Percentiles rank a stretch among this genome's conserved stretches.
Conservation (phyloP, 2,329 filamentous ascomycete genomes). For the Aureobasidium sp. region DNA sequence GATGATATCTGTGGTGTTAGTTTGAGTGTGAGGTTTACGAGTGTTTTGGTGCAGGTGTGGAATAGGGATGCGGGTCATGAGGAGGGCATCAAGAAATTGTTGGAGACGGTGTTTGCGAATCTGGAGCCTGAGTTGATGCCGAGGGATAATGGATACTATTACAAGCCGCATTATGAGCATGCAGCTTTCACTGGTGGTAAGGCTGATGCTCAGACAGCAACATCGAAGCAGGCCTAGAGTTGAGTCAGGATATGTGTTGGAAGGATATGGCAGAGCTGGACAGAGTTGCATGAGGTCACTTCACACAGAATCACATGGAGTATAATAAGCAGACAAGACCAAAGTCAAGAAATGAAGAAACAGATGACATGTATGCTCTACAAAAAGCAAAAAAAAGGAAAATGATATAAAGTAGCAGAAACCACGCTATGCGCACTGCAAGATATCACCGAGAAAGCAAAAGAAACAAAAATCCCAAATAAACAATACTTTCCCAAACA, state of each 20-base stretch:
- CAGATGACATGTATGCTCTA: constrained; percentile 20
- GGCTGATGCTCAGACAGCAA: background rate
- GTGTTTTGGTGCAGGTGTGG: constrained; percentile 91
- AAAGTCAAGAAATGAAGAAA: background rate
- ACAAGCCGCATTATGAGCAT: constrained; percentile 91
- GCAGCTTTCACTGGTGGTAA: constrained; percentile 61
- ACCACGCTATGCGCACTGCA: constrained; percentile 25
- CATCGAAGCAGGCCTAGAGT: background rate
- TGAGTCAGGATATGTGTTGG: background rate
- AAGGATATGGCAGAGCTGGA: background rate
- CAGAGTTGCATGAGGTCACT: background rate
- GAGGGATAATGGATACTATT: constrained; percentile 69
- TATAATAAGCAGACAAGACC: background rate
- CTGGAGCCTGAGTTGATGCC: constrained; percentile 78
- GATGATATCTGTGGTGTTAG: constrained; percentile 91
- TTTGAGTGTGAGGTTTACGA: constrained; percentile 89
- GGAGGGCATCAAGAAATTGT: constrained; percentile 78
- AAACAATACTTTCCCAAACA: constrained; percentile 12
- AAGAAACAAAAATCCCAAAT: constrained; percentile 8
- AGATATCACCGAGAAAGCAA: constrained; percentile 13
- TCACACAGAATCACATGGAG: background rate
- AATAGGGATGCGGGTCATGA: constrained; percentile 88
- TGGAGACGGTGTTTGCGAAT: constrained; percentile 76
- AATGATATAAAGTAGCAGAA: constrained; percentile 12
- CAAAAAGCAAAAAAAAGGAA: background rate